phyloP scores from a whole-genome alignment of 2,329 filamentous ascomycete genomes.

The Penicillium thymicola region DNA sequence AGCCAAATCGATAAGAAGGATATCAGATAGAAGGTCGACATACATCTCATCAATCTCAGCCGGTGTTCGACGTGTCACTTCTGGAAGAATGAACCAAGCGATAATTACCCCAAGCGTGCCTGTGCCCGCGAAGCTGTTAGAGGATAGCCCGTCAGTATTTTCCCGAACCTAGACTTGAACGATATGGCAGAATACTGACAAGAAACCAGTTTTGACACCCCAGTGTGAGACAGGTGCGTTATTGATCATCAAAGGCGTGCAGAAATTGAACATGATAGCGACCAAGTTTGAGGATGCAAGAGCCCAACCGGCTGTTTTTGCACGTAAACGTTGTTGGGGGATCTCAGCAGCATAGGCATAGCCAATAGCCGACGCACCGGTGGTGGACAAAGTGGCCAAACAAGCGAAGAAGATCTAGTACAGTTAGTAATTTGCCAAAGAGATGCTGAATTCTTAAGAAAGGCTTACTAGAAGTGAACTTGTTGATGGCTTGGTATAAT shows the following conservation, averaged over 20 bases:
- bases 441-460: background rate
- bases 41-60: constrained; percentile 49
- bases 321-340: constrained; percentile 41
- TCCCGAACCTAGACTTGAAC: background rate
- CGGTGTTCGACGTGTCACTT: constrained; percentile 50
- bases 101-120: constrained; percentile 31
- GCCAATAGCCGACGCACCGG: constrained; percentile 43
- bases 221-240: constrained; percentile 37
- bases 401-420: constrained; percentile 44
- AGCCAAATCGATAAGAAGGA: background rate
- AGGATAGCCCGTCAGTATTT: background rate
- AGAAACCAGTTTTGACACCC: constrained; percentile 48
- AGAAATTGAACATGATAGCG: constrained; percentile 47
- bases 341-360: constrained; percentile 46
- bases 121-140: constrained; percentile 35
- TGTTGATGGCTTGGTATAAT: constrained; percentile 32
- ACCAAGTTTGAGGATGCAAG: constrained; percentile 42
- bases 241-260: constrained; percentile 47
- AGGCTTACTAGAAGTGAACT: constrained; percentile 40
- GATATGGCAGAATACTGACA: constrained; percentile 29
- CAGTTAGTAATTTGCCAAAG: background rate
- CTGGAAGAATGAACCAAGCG: constrained; percentile 50
- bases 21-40: constrained; percentile 15
- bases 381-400: constrained; percentile 43
- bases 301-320: constrained; percentile 40